Evolutionary conservation across 345 rosid species (phyloP).

Genomic region (Mangifera indica): DNA sequence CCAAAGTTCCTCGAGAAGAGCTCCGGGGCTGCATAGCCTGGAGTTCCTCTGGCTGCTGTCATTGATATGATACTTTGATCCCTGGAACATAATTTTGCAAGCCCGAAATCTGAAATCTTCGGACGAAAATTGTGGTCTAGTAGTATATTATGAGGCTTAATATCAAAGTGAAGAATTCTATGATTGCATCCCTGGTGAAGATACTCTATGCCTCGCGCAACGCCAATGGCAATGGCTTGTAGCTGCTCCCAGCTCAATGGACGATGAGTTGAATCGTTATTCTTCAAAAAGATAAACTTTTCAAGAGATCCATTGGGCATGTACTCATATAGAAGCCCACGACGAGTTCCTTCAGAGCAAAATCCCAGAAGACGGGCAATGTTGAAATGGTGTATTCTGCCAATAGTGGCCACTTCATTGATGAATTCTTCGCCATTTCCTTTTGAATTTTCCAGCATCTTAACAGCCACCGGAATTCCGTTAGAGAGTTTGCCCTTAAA

Average conservation of each 20-base stretch:
- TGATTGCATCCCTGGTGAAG: constrained; percentile 24
- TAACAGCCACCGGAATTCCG: not conserved
- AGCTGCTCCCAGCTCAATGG: too few species aligned
- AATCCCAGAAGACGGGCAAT: too few species aligned
- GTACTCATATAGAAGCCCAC: too few species aligned
- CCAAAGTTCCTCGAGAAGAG: constrained; percentile 24
- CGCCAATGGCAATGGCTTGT: too few species aligned
- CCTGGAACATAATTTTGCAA: constrained; percentile 20
- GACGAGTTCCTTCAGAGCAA: too few species aligned
- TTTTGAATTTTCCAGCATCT: not conserved
- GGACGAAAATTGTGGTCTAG: constrained; percentile 24
- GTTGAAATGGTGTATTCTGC: too few species aligned
- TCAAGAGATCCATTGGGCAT: too few species aligned
- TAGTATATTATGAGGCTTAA: constrained; percentile 33
- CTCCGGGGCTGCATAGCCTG: constrained; percentile 33
- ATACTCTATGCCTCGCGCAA: not conserved
- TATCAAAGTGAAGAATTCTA: constrained; percentile 32
- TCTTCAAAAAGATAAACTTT: too few species aligned
- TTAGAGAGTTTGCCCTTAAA: not conserved
- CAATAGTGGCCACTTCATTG: not conserved
- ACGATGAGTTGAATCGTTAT: too few species aligned
- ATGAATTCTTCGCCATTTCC: not conserved
- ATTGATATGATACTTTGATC: constrained; percentile 20
- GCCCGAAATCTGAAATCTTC: constrained; percentile 33
- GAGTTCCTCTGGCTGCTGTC: constrained; percentile 20